Percentiles rank a stretch among this genome's conserved stretches.
Evolutionary conservation across 768 basidiomycete species (phyloP).

Genomic region (Cystobasidium tubakii): DNA sequence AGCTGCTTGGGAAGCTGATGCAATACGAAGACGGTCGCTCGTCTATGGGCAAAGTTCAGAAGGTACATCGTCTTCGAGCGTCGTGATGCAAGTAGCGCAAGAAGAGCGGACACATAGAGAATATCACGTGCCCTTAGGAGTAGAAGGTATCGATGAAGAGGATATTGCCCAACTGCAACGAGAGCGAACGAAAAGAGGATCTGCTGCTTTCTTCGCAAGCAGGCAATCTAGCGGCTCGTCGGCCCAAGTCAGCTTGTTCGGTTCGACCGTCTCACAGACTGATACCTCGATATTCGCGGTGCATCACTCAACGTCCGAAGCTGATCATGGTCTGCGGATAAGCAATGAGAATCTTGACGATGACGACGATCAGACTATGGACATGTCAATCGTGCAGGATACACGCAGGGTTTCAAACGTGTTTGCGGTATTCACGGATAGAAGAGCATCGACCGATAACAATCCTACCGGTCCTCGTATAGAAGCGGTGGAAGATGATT

Average conservation of each 20-base stretch:
- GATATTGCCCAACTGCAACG: neutral
- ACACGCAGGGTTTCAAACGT: conserved; percentile 29
- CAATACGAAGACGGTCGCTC: neutral
- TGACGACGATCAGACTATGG: conserved; percentile 25
- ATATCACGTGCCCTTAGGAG: conserved; percentile 19
- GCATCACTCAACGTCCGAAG: neutral
- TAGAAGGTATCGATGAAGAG: conserved; percentile 29
- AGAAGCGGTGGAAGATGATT: conserved; percentile 19
- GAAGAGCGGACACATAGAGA: neutral
- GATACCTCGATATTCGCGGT: neutral
- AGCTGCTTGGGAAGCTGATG: conserved; percentile 1
- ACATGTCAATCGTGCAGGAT: conserved; percentile 36
- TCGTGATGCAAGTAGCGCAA: neutral
- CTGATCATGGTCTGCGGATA: neutral
- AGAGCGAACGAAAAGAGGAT: conserved; percentile 10
- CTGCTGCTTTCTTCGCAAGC: conserved; percentile 20
- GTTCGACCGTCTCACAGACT: neutral
- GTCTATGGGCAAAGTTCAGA: neutral
- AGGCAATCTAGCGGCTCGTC: neutral
- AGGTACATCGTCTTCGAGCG: neutral
- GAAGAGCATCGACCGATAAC: neutral
- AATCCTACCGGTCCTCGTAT: neutral
- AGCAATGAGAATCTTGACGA: conserved; percentile 6
- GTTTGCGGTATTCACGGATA: conserved; percentile 27
- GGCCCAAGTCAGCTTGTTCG: neutral